Base-by-base conservation (phyloP, 192 early-diverging fungal species). In the Coemansia sp. region DNA sequence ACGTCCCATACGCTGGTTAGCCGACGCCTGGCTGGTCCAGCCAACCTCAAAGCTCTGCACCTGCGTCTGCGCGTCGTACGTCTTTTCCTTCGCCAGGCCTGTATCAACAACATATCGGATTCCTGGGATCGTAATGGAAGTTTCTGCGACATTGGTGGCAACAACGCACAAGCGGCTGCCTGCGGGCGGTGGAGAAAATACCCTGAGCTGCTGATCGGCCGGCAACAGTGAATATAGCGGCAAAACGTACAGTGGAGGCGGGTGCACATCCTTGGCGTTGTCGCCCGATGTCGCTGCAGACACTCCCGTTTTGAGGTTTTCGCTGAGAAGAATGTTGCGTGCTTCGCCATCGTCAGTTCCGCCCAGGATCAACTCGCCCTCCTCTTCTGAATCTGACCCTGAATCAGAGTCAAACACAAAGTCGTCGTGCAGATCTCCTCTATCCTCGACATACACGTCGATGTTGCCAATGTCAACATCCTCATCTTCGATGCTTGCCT, bases 121-220 rank as follows among this genome's bases (percentile, higher is more conserved):
- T 28, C 90, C 90, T 8, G 97, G 95, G 37, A 99, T 98, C 3
- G 97, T 99, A 20, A 99, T 86, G 13, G 92, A 94, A 0, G 97
- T 99, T 82, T 99, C 97, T n/a, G 97, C 97, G 5, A 99, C 93
- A 67, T 99, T 98, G 50, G 97, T 99, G 6, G 95, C 95, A 17
- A 99, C 84, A 11, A 99, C 94, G 67, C 93, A 94, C 19, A 98
- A 80, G 14, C 97, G 87, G 15, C 87, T 86, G 33, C 95, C 95
- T 15, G 87, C 79, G 8, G 97, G 96, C 34, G 92, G 91, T 11
- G 85, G 75, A 50, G 92, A 85, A 81, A 99, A 99, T 2, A 98
- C 94, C 33, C 86, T 82, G 72, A 98, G 80, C 77, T 99, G 97
- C 44, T 91, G 90, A 9, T 86, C 87, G 0, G 94, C 93, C 2